phyloP scores from a whole-genome alignment of 345 rosid species.

The Gossypium rotundifolium region DNA sequence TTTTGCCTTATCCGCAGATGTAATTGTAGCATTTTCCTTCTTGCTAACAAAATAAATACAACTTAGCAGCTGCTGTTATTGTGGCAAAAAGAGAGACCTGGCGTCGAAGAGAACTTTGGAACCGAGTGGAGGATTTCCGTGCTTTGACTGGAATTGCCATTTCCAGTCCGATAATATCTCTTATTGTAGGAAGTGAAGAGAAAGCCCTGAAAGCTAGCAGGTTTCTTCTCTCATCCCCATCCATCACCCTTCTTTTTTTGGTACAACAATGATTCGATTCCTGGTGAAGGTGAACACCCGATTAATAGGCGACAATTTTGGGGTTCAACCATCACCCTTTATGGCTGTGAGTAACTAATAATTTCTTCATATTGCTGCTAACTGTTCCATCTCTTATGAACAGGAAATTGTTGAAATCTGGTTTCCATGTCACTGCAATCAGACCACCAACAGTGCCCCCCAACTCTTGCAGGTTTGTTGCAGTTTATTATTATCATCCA shows the following conservation, averaged over 20 bases:
- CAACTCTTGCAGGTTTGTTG: constrained; percentile 84
- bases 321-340: constrained; percentile 13
- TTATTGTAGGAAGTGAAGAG: constrained; percentile 80
- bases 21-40: constrained; percentile 5
- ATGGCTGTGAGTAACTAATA: background rate
- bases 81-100: constrained; percentile 81
- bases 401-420: constrained; percentile 69
- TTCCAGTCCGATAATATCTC: constrained; percentile 76
- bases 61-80: constrained; percentile 61
- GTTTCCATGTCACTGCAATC: constrained; percentile 92
- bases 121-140: constrained; percentile 62
- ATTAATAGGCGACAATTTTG: too few species aligned
- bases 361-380: constrained; percentile 15
- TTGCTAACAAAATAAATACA: constrained; percentile 5
- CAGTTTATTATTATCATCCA: background rate
- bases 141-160: constrained; percentile 65
- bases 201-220: constrained; percentile 81
- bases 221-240: constrained; percentile 26
- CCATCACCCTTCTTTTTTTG: too few species aligned
- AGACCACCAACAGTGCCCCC: constrained; percentile 97
- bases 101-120: constrained; percentile 88
- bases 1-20: background rate
- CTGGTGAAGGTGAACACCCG: too few species aligned
- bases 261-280: too few species aligned
- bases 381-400: constrained; percentile 13